Evolutionary conservation across 2,329 filamentous ascomycete species (phyloP), one percentile per base, ranked within the genome.

Genomic region (Endocalyx cinctus): DNA sequence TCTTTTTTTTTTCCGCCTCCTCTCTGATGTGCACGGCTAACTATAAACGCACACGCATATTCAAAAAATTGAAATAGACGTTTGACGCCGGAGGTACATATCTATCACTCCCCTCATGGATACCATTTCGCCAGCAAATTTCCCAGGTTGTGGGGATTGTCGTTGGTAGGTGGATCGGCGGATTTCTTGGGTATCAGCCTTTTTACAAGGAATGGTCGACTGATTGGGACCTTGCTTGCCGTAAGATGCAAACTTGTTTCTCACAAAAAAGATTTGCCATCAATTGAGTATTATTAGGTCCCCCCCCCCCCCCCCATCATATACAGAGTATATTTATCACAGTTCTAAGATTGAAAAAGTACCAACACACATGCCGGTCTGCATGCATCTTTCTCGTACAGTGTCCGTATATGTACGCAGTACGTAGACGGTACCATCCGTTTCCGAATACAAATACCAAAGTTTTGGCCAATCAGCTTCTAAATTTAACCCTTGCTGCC

Each of bases 41-140:
- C n/a, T n/a, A n/a, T n/a, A n/a, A n/a, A 23, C 20, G 20, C 20
- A 23, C 20, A n/a, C 32, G 17, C 18, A 20, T 37, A 15, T 38
- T 17, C 10, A n/a, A n/a, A 4, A 23, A 13, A 18, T 4, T 18
- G 13, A 10, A 10, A 10, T 17, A 64, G 59, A 63, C 60, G 45
- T 61, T 59, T 27, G 60, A 65, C 41, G 60, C 58, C 6, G 61
- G 61, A 3, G 60, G 54, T 16, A 56, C 56, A 7, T 64, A 63
- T 38, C 42, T 58, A 3, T 51, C 58, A 0, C 32, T 57, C 3
- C 60, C 60, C n/a, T 34, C 34, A n/a, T 63, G 59, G 59, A 43
- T 63, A 25, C 59, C 60, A 1, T 60, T 62, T 31, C 42, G 52
- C 12, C 43, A 43, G 19, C 49, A 38, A 6, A 29, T 59, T 6